These are phyloP conservation scores for Coemansia sp. DNA, from an alignment of 192 early-diverging fungal species.

Conservation along the genomic window DNA sequence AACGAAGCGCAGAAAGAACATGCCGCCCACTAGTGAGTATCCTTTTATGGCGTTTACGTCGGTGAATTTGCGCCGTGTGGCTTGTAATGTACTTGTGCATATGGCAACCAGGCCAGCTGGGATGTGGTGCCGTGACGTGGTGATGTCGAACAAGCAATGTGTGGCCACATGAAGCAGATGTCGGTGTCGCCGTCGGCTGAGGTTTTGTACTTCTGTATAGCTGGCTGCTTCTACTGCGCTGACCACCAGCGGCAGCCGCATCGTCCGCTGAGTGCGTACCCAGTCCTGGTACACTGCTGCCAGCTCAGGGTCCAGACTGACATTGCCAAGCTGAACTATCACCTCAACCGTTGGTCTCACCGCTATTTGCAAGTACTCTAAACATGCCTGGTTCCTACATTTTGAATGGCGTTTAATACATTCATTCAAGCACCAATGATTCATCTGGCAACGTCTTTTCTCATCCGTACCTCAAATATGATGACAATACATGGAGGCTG, in stretches of 20 bases:
- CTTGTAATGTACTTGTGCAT: slow-evolving; percentile 31
- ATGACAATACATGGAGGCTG: slow-evolving; percentile 45
- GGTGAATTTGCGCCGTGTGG: slow-evolving; percentile 33
- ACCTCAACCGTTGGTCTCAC: slow-evolving; percentile 43
- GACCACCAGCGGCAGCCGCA: slow-evolving; percentile 23
- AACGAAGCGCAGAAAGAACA: slow-evolving; percentile 50
- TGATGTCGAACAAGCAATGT: slow-evolving; percentile 43
- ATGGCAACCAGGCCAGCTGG: slow-evolving; percentile 38
- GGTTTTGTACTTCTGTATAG: slow-evolving; percentile 52
- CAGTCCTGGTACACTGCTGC: slow-evolving; percentile 49
- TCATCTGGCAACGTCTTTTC: too few relatives aligned
- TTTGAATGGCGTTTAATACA: too few relatives aligned
- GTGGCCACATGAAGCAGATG: slow-evolving; percentile 37
- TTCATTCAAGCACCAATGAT: too few relatives aligned
- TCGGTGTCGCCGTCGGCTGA: slow-evolving; percentile 44
- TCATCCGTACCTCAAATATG: slow-evolving; percentile 23
- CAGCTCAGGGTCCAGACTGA: slow-evolving; percentile 38
- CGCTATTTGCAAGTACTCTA: slow-evolving; percentile 39
- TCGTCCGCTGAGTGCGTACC: slow-evolving; percentile 24
- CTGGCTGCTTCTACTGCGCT: slow-evolving; percentile 40
- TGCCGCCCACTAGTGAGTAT: slow-evolving; percentile 45
- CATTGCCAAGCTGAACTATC: slow-evolving; percentile 25
- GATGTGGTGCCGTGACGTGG: slow-evolving; percentile 23
- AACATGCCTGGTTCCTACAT: slow-evolving; percentile 23
- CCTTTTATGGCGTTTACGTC: slow-evolving; percentile 23